Base-by-base conservation (phyloP, 1,139 yeast genomes). In the Zygoascus meyerae region DNA sequence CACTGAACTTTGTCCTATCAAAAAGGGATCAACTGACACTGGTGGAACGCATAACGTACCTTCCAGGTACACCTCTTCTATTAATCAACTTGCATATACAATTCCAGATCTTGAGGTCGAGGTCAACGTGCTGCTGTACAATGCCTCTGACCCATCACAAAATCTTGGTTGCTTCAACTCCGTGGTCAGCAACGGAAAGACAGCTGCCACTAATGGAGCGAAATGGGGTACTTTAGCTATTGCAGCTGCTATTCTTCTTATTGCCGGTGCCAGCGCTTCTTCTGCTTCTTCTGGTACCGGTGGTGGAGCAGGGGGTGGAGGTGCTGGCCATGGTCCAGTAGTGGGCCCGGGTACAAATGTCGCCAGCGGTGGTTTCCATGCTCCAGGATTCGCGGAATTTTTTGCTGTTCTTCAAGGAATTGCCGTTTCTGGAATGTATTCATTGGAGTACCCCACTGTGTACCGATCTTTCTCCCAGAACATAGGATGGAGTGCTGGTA, bases 41-140 rank as follows among this genome's bases (percentile, higher is more conserved):
- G 47, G 48, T 2, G 66, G 65, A 2, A 51, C 48, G 14, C 60
- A 63, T 42, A 40, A 49, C 7, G 63, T 63, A 12, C 67, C 68
- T 5, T 43, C 45, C 12, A 44, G 56, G 14, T 64, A 61, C 44
- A 57, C 61, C 8, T 33, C 41, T 8, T 47, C 54, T 3, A 56
- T 64, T n/a, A 55, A 65, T 2, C 35, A 55, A 8, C 51, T 58
- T 29, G 68, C 65, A 3, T 64, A 58, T 52, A 48, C 48, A 9
- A 54, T 64, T 15, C 68, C 68, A 3, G 67, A 64, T 47, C 48
- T 64, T n/a, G 65, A 64, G 45, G 67, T 64, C 1, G 30, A 47
- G 4, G 57, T 62, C 9, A 49, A 48, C n/a, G 55, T 64, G 31
- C 50, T 48, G 15, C 41, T 64, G 9, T 52, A 34, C 38, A 55